These are phyloP conservation scores for Glycine latifolia DNA, from an alignment of 306 rosid genomes.

Conservation along the genomic window DNA sequence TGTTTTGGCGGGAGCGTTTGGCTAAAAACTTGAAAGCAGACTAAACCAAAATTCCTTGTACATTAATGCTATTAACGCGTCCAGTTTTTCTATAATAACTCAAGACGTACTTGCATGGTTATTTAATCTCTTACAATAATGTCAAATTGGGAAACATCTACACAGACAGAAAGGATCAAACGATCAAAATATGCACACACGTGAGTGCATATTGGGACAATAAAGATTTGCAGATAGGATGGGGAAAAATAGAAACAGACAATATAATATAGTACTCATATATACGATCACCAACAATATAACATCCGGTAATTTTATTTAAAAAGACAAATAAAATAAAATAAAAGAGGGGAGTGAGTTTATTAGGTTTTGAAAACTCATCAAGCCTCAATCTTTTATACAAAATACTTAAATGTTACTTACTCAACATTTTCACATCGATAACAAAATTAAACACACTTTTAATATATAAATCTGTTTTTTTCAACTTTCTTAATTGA, in stretches of 20 bases:
- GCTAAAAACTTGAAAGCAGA: background rate
- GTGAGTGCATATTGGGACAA: background rate
- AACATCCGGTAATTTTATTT: background rate
- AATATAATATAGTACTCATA: background rate
- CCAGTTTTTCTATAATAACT: background rate
- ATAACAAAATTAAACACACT: no score
- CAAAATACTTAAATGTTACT: no score
- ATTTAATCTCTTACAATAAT: background rate
- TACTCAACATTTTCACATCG: no score
- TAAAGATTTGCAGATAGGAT: background rate
- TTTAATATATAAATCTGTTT: no score
- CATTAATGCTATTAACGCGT: background rate
- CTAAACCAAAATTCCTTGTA: background rate
- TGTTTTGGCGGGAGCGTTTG: background rate
- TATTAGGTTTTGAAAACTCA: no score
- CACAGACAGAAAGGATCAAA: background rate
- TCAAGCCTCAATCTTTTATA: no score
- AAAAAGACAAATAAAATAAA: background rate
- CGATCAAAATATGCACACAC: background rate
- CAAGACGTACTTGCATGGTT: no score
- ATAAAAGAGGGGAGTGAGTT: no score
- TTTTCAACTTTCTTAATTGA: no score
- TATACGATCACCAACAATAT: background rate
- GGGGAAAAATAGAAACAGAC: background rate
- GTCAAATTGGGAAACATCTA: background rate